Evolutionary conservation across 345 rosid genomes (phyloP).

Genomic region (Mercurialis annua): DNA sequence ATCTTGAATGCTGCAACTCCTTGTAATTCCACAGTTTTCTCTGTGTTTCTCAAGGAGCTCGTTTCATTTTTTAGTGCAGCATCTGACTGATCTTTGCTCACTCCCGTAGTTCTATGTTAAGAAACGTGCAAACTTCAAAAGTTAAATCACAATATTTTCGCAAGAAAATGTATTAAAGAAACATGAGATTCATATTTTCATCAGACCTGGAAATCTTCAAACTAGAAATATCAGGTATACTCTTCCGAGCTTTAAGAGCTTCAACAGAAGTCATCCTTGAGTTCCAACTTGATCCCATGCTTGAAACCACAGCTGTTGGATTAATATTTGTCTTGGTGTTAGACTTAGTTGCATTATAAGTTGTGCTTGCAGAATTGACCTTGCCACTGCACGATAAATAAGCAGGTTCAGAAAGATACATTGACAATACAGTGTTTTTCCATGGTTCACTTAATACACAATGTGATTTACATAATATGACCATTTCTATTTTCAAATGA

Average conservation of each 20-base stretch:
- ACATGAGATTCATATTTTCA: constrained; percentile 1
- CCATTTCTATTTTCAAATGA: constrained; percentile 1
- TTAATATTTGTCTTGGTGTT: constrained; percentile 14
- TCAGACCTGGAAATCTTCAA: constrained; percentile 46
- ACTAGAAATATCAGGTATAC: constrained; percentile 39
- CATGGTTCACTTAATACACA: background rate
- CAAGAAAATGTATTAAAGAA: constrained; percentile 1
- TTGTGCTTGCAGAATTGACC: constrained; percentile 33
- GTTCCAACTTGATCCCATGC: constrained; percentile 33
- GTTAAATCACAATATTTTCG: background rate
- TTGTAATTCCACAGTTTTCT: constrained; percentile 31
- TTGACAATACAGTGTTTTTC: constrained; percentile 2
- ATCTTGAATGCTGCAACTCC: constrained; percentile 21
- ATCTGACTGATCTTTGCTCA: constrained; percentile 34
- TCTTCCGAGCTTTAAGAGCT: constrained; percentile 45
- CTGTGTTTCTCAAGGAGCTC: constrained; percentile 30
- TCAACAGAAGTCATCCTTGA: constrained; percentile 36
- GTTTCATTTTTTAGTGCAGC: constrained; percentile 28
- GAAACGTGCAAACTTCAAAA: constrained; percentile 11
- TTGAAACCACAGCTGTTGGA: constrained; percentile 32
- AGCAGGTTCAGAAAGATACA: constrained; percentile 4
- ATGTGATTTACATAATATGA: background rate
- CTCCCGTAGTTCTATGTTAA: constrained; percentile 41
- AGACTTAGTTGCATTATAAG: constrained; percentile 37
- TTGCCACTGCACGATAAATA: constrained; percentile 36